Evolutionary conservation across 805 yeast species (phyloP), one percentile per base, ranked within the genome.

Genomic region (Saccharomycopsis sp.): DNA sequence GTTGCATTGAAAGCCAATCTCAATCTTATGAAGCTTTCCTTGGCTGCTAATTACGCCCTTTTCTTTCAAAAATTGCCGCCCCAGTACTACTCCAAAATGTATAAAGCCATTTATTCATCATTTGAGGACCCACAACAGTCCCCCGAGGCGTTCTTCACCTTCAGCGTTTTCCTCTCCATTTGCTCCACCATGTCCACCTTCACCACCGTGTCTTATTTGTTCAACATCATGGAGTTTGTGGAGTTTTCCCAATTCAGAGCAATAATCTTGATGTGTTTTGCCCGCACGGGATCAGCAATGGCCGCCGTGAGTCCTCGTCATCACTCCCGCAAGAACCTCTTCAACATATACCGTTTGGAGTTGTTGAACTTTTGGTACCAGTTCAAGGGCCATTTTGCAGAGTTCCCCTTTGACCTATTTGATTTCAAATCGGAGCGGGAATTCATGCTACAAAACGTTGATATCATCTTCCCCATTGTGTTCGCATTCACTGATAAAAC

Each of bases 111-210:
- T 20, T 56, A 57, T 17, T 39, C 42, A 17, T 43, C 55, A 2
- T 67, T 67, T 37, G 43, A 43, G 2, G 39, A 45, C 10, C 70
- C 73, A 2, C 67, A 67, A 39, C 48, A 53, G 20, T 55, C 66
- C 1, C 42, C 58, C 2, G 77, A 71, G 45, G 38, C 50, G 0
- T 52, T 65, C 7, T 63, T 65, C 1, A 57, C 69, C 0, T 69
- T 63, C 47, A 56, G 62, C 29, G 44, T 52, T 22, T 64, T 68
- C 44, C 59, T 66, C 42, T 49, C 61, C 2, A 21, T 27, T 1
- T 34, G 69, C 5, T 56, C 71, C 1, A 34, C 46, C 7, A 36
- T 55, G 4, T 59, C 68, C 1, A 52, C 57, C 4, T 53, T 53
- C 9, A 34, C 68, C 4, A 46, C 62, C 27, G 43, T 61, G 7